These are phyloP conservation scores for Colletotrichum incanum DNA, from an alignment of 2,329 filamentous ascomycete species.

Conservation along the genomic window DNA sequence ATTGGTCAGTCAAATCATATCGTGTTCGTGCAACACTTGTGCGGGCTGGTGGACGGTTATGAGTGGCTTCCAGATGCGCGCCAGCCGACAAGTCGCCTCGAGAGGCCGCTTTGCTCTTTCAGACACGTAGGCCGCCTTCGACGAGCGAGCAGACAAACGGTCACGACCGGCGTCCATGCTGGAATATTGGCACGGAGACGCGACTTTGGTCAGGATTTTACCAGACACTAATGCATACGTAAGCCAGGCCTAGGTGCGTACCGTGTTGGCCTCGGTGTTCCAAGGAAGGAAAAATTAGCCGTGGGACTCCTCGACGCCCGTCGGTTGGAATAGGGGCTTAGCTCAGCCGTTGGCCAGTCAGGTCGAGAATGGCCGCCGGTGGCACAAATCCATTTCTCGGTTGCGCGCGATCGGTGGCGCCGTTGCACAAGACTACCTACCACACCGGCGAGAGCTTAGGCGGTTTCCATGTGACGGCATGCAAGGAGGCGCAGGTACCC, in stretches of 20 bases:
- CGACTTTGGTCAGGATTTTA: too few relatives aligned
- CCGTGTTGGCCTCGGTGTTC: neutral
- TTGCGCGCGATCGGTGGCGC: conserved; percentile 31
- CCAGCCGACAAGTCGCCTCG: neutral
- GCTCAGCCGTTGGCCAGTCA: conserved; percentile 9
- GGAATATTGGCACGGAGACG: neutral
- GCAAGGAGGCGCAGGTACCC: conserved; percentile 40
- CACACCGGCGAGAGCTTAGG: conserved; percentile 1
- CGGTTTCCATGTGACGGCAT: conserved; percentile 17
- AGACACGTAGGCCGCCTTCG: neutral
- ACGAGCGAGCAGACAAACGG: neutral
- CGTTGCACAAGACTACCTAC: conserved; percentile 19
- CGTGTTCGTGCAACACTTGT: conserved; percentile 21
- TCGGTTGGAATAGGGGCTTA: conserved; percentile 2
- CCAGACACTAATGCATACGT: neutral
- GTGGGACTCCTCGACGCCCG: neutral
- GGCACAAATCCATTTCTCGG: neutral
- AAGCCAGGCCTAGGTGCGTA: neutral
- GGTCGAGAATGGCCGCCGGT: conserved; percentile 19
- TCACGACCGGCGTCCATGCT: neutral
- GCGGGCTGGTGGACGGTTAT: neutral
- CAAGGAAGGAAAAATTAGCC: too few relatives aligned
- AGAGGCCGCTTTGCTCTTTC: neutral
- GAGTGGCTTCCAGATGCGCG: neutral
- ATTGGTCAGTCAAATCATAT: neutral